These are phyloP conservation scores for Ogataea wickerhamii DNA, from an alignment of 805 yeast genomes.

Conservation along the genomic window DNA sequence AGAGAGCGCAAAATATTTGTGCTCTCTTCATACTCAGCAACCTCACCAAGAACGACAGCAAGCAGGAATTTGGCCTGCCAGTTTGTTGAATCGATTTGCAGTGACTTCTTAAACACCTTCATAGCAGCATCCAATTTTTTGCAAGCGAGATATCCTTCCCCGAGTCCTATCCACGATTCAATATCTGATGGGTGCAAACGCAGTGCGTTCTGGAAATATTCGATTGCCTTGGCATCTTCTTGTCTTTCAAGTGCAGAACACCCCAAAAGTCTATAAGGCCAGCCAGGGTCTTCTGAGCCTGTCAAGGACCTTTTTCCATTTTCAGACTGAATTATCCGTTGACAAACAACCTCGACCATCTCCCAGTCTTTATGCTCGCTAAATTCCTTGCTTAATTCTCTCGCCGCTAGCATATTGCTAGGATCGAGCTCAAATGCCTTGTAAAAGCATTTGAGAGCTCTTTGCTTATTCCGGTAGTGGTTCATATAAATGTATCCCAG, in stretches of 20 bases:
- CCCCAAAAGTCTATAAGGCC: conserved; percentile 92
- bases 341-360: conserved; percentile 70
- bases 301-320: conserved; percentile 49
- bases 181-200: conserved; percentile 63
- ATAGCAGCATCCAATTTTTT: conserved; percentile 86
- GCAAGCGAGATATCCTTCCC: conserved; percentile 86
- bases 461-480: conserved; percentile 50
- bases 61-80: conserved; percentile 66
- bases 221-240: conserved; percentile 75
- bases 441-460: conserved; percentile 83
- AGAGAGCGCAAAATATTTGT: conserved; percentile 44
- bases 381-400: conserved; percentile 65
- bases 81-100: conserved; percentile 47
- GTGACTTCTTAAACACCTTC: conserved; percentile 72
- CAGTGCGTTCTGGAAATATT: conserved; percentile 83
- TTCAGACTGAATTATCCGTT: conserved; percentile 62
- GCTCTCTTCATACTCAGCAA: conserved; percentile 66
- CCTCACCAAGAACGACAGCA: conserved; percentile 59
- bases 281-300: conserved; percentile 41
- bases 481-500: conserved; percentile 71
- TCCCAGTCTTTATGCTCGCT: conserved; percentile 75
- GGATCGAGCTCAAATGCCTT: conserved; percentile 87
- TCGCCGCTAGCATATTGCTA: conserved; percentile 71
- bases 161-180: conserved; percentile 91
- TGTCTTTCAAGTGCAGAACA: conserved; percentile 67